Conservation (phyloP, 495 filamentous ascomycete species). For the Aspergillus homomorphus region DNA sequence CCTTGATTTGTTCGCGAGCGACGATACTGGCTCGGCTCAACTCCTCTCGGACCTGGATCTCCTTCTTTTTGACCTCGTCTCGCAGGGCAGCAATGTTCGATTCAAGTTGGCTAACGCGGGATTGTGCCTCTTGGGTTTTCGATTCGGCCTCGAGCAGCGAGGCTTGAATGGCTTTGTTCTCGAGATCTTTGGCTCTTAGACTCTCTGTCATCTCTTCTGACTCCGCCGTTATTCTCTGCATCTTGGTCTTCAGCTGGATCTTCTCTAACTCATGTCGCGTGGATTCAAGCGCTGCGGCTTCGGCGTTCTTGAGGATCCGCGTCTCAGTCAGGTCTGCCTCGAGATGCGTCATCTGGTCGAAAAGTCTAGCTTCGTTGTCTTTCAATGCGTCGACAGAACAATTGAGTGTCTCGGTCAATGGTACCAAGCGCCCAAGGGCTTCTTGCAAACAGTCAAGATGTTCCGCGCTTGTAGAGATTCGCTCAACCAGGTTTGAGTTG, state of each 20-base stretch:
- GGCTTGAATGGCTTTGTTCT: constrained; percentile 18
- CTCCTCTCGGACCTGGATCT: constrained; percentile 26
- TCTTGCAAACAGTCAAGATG: constrained; percentile 15
- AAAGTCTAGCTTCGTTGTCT: constrained; percentile 20
- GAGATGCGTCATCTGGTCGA: constrained; percentile 22
- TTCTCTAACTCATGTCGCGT: constrained; percentile 23
- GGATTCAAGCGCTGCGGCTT: neutral
- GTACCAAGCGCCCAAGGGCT: constrained; percentile 19
- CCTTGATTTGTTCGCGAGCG: constrained; percentile 19
- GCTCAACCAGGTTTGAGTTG: constrained; percentile 23
- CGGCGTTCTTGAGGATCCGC: constrained; percentile 17
- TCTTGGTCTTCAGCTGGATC: constrained; percentile 22
- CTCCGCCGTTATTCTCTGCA: constrained; percentile 21
- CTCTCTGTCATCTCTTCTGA: constrained; percentile 16
- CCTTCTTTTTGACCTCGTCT: constrained; percentile 19
- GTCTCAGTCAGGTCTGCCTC: constrained; percentile 21
- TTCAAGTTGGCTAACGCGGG: constrained; percentile 12
- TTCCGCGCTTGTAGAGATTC: constrained; percentile 20
- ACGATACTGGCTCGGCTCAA: constrained; percentile 20
- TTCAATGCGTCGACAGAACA: constrained; percentile 17
- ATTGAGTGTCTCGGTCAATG: constrained; percentile 20
- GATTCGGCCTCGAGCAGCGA: constrained; percentile 18
- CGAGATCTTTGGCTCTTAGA: constrained; percentile 15
- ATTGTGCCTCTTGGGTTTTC: constrained; percentile 16
- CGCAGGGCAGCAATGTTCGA: constrained; percentile 21